A percentile compares a stretch with the other conserved stretches of the same genome.
phyloP scores from a whole-genome alignment of 805 yeast genomes.

The Ogataea glucozyma region DNA sequence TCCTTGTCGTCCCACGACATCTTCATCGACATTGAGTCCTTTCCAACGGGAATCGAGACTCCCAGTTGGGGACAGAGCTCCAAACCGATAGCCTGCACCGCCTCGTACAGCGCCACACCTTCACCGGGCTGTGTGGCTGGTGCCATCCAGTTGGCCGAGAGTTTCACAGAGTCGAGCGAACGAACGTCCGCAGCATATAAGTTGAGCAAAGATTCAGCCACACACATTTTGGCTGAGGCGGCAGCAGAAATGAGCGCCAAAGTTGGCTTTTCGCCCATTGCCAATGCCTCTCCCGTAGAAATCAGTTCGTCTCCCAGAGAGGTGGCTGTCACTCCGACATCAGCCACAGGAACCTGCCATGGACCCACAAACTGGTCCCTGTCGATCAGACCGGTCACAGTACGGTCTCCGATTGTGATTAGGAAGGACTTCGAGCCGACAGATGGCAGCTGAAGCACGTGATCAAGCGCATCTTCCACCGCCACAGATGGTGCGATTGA shows the following conservation, averaged over 20 bases:
- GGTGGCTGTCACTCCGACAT: slow-evolving; percentile 93
- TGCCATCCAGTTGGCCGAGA: slow-evolving; percentile 99
- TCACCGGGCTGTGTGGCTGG: slow-evolving; percentile 95
- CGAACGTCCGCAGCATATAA: slow-evolving; percentile 87
- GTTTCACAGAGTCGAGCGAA: slow-evolving; percentile 68
- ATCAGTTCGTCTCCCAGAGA: slow-evolving; percentile 75
- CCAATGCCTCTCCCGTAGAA: slow-evolving; percentile 92
- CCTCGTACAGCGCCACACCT: slow-evolving; percentile 92
- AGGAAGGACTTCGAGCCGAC: slow-evolving; percentile 94
- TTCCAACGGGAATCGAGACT: slow-evolving; percentile 93
- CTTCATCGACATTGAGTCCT: slow-evolving; percentile 99
- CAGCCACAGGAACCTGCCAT: slow-evolving; percentile 99
- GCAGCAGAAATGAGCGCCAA: slow-evolving; percentile 84
- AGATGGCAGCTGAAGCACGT: slow-evolving; percentile 86
- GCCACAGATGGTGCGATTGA: slow-evolving; percentile 34
- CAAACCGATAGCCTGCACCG: slow-evolving; percentile 93
- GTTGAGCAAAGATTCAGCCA: slow-evolving; percentile 91
- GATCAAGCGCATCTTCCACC: slow-evolving; percentile 65
- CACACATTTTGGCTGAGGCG: slow-evolving; percentile 92
- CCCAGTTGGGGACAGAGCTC: slow-evolving; percentile 94
- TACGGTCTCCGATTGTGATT: slow-evolving; percentile 97
- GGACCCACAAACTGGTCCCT: slow-evolving; percentile 99
- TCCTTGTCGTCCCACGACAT: slow-evolving; percentile 95
- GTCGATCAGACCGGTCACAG: slow-evolving; percentile 95
- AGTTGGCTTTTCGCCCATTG: slow-evolving; percentile 96